Conservation (phyloP, 257 asterid genomes). For the Anisodus tanguticus region DNA sequence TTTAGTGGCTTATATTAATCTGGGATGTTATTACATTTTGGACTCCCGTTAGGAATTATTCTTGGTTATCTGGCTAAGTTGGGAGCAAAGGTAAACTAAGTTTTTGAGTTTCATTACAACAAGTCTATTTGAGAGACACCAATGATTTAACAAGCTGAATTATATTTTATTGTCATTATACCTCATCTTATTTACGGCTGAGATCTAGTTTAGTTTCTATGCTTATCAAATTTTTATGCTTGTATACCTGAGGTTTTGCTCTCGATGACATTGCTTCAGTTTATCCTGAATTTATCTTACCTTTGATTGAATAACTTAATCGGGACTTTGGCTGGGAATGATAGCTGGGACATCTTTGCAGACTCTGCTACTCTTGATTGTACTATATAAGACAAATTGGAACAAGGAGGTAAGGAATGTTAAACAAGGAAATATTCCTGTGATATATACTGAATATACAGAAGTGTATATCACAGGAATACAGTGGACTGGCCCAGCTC, state of each 20-base stretch:
- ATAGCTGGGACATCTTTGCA: slow-evolving; percentile 67
- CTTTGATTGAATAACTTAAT: background rate
- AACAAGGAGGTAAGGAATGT: slow-evolving; percentile 55
- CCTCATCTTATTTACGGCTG: background rate
- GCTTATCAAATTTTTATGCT: background rate
- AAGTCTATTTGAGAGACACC: background rate
- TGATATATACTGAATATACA: no score
- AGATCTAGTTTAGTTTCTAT: background rate
- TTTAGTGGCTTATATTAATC: slow-evolving; percentile 75
- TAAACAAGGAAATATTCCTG: no score
- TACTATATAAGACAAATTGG: slow-evolving; percentile 76
- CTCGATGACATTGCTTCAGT: background rate
- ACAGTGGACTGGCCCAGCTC: no score
- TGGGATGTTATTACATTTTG: slow-evolving; percentile 71
- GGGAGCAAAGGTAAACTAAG: slow-evolving; percentile 56
- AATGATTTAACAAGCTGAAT: background rate
- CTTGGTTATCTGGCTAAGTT: slow-evolving; percentile 66
- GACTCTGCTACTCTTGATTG: slow-evolving; percentile 54
- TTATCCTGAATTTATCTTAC: background rate
- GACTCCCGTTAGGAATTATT: slow-evolving; percentile 67
- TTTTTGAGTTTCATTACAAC: slow-evolving; percentile 14
- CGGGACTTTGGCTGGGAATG: slow-evolving; percentile 90
- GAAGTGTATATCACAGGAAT: no score
- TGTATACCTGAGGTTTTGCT: background rate
- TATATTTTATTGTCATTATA: slow-evolving; percentile 13